phyloP scores from a whole-genome alignment of 345 rosid species.

The Microthlaspi erraticum region DNA sequence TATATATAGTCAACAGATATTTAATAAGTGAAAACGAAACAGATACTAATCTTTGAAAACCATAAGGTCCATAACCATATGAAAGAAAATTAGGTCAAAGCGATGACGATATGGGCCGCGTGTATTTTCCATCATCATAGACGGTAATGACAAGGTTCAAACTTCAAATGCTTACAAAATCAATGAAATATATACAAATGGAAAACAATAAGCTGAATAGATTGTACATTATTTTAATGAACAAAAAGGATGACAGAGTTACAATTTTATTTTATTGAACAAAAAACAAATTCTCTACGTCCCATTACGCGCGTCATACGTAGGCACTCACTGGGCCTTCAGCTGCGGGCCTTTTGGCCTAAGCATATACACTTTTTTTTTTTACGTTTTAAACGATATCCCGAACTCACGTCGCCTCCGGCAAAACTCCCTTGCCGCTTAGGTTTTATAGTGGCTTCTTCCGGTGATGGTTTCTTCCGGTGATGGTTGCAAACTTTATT shows the following conservation, averaged over 20 bases:
- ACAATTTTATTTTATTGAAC: no score
- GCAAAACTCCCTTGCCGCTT: not conserved
- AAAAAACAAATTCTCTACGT: no score
- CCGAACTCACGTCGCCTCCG: no score
- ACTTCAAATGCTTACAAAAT: no score
- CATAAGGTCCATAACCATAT: not conserved
- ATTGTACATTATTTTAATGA: no score
- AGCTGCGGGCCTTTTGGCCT: conserved; percentile 23
- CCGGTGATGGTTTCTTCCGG: not conserved
- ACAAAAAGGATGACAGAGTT: no score
- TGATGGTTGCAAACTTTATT: not conserved
- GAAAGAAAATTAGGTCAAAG: not conserved
- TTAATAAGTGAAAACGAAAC: not conserved
- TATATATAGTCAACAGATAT: conserved; percentile 1
- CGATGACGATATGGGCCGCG: conserved; percentile 3
- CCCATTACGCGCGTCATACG: not conserved
- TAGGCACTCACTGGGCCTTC: conserved; percentile 17
- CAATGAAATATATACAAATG: no score
- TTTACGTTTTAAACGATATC: no score
- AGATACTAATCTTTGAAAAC: not conserved
- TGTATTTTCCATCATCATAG: no score
- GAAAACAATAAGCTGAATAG: no score
- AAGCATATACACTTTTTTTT: not conserved
- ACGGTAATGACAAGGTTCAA: no score
- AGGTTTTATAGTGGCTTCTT: not conserved